Evolutionary conservation across 1,284 basidiomycete genomes (phyloP), one percentile per base, ranked within the genome.

Genomic region (Laetiporus sulphureus): DNA sequence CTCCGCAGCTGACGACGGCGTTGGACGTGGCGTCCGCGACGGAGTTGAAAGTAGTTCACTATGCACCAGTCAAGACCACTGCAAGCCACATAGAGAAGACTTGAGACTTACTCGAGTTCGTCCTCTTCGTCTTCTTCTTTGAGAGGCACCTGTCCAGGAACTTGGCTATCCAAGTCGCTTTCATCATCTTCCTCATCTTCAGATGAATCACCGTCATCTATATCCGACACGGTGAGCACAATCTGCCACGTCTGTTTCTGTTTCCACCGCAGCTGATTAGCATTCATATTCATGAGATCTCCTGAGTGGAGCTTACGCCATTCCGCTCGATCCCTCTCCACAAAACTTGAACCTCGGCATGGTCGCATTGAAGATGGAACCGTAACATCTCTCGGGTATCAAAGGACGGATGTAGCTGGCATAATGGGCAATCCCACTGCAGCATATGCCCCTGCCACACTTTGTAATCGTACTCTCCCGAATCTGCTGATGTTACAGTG

Each of bases 371-470:
- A 11, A 86, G 48, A 55, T 87, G 83, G 20, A 59, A 67, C 23
- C 61, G 56, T 1, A 86, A 59, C 64, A 77, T 71, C 15, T 62
- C 66, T 19, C 61, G 63, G 11, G 70, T 77, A 4, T 53, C 44
- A 37, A 87, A 75, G 0, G 45, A 49, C 5, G 66, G 66, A 36
- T 78, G 68, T 3, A 80, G 51, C 34, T 69, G 63, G 53, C 83
- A 87, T 13, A 86, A 46, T 0, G 83, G 83, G 53, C 83, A 87
- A 24, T 57, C 41, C 73, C 77, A 82, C 3, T 58, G 47, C 13
- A 45, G 45, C 51, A 62, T 49, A 16, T 27, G 29, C 1, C 45
- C 51, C 2, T 44, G 40, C 40, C 44, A 51, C 36, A 46, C 49
- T 40, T 51, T 49, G 21, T 38, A 42, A 6, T 38, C 30, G n/a